Evolutionary conservation across 257 asterid species (phyloP).

Genomic region (Petrea volubilis): DNA sequence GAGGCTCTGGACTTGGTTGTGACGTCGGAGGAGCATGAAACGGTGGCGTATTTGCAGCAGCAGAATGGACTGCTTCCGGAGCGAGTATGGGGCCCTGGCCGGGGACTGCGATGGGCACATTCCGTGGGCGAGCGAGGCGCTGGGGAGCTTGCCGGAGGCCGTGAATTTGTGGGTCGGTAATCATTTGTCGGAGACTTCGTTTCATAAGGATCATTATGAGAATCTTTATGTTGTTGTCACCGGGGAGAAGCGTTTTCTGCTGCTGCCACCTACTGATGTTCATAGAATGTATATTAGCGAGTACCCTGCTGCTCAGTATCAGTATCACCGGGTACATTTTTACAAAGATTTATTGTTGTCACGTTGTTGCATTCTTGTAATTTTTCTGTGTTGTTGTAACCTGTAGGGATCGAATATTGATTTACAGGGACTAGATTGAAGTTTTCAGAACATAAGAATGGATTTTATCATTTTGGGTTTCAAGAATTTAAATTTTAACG

Average conservation of each 20-base stretch:
- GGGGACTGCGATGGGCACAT: conserved; percentile 63
- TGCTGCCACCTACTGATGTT: conserved; percentile 88
- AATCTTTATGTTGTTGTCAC: conserved; percentile 77
- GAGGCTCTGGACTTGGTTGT: conserved; percentile 55
- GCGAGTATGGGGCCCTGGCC: conserved; percentile 61
- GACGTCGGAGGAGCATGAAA: conserved; percentile 27
- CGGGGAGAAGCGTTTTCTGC: conserved; percentile 78
- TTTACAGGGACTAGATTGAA: too few species aligned
- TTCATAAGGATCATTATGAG: conserved; percentile 92
- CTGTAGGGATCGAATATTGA: too few species aligned
- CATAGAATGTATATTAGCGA: conserved; percentile 82
- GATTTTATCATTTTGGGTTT: too few species aligned
- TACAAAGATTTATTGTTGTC: neutral
- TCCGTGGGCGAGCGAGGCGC: conserved; percentile 78
- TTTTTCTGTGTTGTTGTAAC: neutral
- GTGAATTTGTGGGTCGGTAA: conserved; percentile 93
- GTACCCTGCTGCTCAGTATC: conserved; percentile 69
- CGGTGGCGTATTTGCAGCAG: conserved; percentile 79
- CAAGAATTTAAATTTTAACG: too few species aligned
- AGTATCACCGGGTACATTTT: conserved; percentile 52
- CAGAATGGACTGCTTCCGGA: conserved; percentile 90
- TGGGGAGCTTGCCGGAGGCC: conserved; percentile 84
- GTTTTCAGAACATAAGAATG: too few species aligned
- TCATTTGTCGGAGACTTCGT: conserved; percentile 64
- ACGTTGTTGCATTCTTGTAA: neutral